These are phyloP conservation scores for Colletotrichum sp. DNA, from an alignment of 2,329 filamentous ascomycete genomes.

Conservation along the genomic window DNA sequence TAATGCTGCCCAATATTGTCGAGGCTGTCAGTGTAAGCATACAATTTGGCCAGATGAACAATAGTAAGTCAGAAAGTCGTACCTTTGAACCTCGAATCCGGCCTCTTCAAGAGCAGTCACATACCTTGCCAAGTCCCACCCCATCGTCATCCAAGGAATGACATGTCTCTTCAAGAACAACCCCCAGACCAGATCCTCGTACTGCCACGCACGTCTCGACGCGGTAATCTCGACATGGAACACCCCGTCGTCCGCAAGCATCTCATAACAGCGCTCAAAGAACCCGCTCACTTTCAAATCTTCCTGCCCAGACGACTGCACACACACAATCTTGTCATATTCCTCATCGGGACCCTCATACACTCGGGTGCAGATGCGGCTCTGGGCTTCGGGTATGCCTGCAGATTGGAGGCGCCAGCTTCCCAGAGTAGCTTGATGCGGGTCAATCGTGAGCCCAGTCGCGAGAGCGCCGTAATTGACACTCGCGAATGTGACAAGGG, in stretches of 20 bases:
- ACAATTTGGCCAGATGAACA: neutral
- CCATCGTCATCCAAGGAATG: slow-evolving; percentile 95
- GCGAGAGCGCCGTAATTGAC: slow-evolving; percentile 79
- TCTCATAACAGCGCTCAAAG: slow-evolving; percentile 68
- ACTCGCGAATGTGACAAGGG: slow-evolving; percentile 82
- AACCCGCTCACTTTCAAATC: slow-evolving; percentile 74
- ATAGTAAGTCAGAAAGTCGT: neutral
- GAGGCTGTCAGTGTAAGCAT: slow-evolving; percentile 51
- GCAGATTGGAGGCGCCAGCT: slow-evolving; percentile 78
- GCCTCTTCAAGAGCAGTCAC: slow-evolving; percentile 82
- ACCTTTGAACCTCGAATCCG: slow-evolving; percentile 70
- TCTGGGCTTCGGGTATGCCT: slow-evolving; percentile 78
- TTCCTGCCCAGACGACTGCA: slow-evolving; percentile 99
- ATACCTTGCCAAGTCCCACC: slow-evolving; percentile 88
- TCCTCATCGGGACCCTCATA: slow-evolving; percentile 54
- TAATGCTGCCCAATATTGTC: slow-evolving; percentile 91
- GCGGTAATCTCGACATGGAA: slow-evolving; percentile 97
- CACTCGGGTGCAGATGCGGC: slow-evolving; percentile 83
- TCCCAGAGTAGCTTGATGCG: slow-evolving; percentile 89
- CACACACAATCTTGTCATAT: slow-evolving; percentile 76
- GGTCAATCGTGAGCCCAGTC: slow-evolving; percentile 83
- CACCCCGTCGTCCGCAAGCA: slow-evolving; percentile 94
- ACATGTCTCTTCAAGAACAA: slow-evolving; percentile 99
- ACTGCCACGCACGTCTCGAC: slow-evolving; percentile 93
- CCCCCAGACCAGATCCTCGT: slow-evolving; percentile 97